Evolutionary conservation across 148 eudicot species (phyloP), one percentile per base, ranked within the genome.

Genomic region (Chenopodium quinoa): DNA sequence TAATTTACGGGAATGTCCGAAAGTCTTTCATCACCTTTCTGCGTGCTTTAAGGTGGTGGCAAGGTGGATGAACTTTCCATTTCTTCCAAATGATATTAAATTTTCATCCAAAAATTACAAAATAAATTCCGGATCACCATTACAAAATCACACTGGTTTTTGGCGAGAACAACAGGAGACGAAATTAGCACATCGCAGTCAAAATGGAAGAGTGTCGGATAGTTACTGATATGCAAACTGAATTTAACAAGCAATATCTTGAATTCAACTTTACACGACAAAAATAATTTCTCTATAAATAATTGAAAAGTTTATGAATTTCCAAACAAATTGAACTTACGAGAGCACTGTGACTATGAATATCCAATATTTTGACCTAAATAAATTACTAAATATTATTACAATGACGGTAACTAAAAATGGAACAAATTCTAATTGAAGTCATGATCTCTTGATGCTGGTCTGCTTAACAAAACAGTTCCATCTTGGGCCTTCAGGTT

Each of bases 301-400:
- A 74, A 72, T 22, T 79, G 48, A 34, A 14, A 31, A 4, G 14
- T 67, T 62, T 3, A 10, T 23, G 29, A 71, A 79, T 20, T 40
- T 25, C 58, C 12, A 60, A 23, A 71, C 81, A 54, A 79, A 54
- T 47, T 34, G 63, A 60, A n/a, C 56, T 71, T 65, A 80, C 11
- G 71, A 73, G 77, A 73, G 75, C 17, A 29, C 6, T 73, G 58
- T 63, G 17, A 80, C n/a, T 60, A 44, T 58, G 64, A 79, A 80
- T 34, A 46, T 73, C 31, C 69, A 63, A 48, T 20, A 46, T 44
- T n/a, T 62, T 44, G 20, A 25, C 56, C 82, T 80, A 62, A 67
- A 73, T 72, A 44, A 60, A 72, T 47, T 47, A 17, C 62, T 56
- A 4, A 73, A 66, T 69, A 47, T 73, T 73, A 80, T 73, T 73